Percentiles rank a stretch among this genome's conserved stretches.
These are phyloP conservation scores for Akanthomyces lecanii DNA, from an alignment of 2,329 filamentous ascomycete species.

Conservation along the genomic window DNA sequence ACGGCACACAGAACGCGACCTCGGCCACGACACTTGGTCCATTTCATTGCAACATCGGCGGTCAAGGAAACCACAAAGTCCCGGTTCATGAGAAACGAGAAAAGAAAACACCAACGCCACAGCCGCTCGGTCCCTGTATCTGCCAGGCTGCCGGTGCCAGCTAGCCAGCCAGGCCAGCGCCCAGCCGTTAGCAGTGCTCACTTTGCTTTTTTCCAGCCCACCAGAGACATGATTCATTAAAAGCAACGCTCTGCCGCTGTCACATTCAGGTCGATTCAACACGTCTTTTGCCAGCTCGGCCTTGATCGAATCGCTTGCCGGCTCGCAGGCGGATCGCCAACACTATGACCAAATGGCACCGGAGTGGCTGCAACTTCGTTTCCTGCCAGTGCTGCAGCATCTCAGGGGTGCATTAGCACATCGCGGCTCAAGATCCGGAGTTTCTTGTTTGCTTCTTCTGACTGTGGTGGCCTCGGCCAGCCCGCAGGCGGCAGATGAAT, in stretches of 20 bases:
- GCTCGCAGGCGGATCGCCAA: background rate
- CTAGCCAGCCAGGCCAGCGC: background rate
- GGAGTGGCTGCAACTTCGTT: background rate
- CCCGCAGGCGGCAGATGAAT: background rate
- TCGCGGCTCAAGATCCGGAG: background rate
- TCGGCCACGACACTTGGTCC: background rate
- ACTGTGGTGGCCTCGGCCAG: background rate
- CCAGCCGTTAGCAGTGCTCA: background rate
- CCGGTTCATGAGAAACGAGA: background rate
- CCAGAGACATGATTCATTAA: background rate
- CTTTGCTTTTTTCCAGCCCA: slow-evolving; percentile 3
- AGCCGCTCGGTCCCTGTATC: slow-evolving; percentile 1
- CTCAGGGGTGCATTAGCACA: background rate
- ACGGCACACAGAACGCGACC: background rate
- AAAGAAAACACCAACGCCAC: slow-evolving; percentile 3
- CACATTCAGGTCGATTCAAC: background rate
- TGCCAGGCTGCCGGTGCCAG: background rate
- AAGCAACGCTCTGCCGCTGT: background rate
- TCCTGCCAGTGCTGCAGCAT: background rate
- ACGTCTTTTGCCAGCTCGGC: background rate
- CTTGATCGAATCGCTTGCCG: background rate
- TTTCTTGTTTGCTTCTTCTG: background rate
- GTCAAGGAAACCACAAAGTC: background rate
- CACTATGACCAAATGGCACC: background rate
- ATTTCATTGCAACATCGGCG: background rate